Percentiles rank a stretch among this genome's conserved stretches.
These are phyloP conservation scores for Sequoia sempervirens DNA, from an alignment of 75 land plant genomes.

Conservation along the genomic window DNA sequence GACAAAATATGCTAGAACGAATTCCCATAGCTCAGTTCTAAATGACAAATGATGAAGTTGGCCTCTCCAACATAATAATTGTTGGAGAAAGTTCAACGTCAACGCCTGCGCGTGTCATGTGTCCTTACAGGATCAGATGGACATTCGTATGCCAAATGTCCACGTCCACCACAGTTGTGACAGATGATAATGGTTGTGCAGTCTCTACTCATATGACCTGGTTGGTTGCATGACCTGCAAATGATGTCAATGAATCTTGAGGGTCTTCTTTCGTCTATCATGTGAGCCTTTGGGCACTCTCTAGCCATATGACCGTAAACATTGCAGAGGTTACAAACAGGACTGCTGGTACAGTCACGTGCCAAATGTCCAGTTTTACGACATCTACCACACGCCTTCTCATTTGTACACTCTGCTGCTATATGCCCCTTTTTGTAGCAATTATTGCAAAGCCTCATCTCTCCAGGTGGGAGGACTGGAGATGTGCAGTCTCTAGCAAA, in stretches of 20 bases:
- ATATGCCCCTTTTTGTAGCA: slow-evolving; percentile 88
- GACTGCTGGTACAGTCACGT: slow-evolving; percentile 72
- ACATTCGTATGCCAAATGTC: slow-evolving; percentile 59
- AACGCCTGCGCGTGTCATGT: background rate
- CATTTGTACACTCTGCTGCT: slow-evolving; percentile 78
- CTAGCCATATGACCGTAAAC: slow-evolving; percentile 82
- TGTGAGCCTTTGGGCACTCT: slow-evolving; percentile 58
- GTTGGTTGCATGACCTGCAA: slow-evolving; percentile 72
- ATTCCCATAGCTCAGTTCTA: too few relatives aligned
- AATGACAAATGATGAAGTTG: too few relatives aligned
- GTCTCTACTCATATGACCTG: slow-evolving; percentile 72
- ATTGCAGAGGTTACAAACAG: slow-evolving; percentile 86
- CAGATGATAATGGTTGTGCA: background rate
- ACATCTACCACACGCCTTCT: slow-evolving; percentile 91
- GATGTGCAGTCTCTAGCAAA: slow-evolving; percentile 64
- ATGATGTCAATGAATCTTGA: slow-evolving; percentile 34
- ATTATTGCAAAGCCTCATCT: slow-evolving; percentile 76
- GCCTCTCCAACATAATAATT: too few relatives aligned
- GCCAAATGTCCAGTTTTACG: slow-evolving; percentile 86
- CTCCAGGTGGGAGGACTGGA: slow-evolving; percentile 56
- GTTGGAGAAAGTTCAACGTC: too few relatives aligned
- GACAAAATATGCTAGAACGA: too few relatives aligned
- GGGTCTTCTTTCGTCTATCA: background rate
- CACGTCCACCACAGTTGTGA: slow-evolving; percentile 10
- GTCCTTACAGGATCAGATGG: slow-evolving; percentile 34